Conservation (phyloP, 129 eudicot species). For the Flaveria brownii region DNA sequence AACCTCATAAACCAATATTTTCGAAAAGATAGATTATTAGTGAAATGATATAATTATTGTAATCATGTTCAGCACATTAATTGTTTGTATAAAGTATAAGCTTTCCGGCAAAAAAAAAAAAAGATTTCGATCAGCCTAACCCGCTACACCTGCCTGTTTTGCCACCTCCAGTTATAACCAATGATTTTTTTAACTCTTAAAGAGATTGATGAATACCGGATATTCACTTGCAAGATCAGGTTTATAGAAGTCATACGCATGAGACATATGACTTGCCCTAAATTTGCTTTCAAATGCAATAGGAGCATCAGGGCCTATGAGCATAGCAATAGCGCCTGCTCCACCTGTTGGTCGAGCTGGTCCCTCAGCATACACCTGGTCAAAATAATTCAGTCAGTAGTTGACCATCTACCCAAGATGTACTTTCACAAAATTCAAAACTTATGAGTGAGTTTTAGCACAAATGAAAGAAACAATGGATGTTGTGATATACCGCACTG, state of each 20-base stretch:
- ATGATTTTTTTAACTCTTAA: neutral
- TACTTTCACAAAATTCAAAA: neutral
- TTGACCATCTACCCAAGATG: neutral
- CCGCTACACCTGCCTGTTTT: neutral
- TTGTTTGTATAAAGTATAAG: neutral
- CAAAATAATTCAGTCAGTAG: conserved; percentile 26
- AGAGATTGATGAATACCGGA: conserved; percentile 58
- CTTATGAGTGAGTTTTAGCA: neutral
- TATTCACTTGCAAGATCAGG: conserved; percentile 98
- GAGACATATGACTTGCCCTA: conserved; percentile 94
- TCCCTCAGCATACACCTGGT: conserved; percentile 97
- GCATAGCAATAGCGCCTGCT: conserved; percentile 97
- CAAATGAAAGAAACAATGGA: conserved; percentile 12
- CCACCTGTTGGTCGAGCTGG: conserved; percentile 99
- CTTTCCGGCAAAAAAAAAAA: neutral
- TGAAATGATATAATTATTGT: neutral
- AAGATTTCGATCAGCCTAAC: neutral
- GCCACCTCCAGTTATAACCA: neutral
- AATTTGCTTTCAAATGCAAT: conserved; percentile 93
- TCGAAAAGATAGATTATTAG: neutral
- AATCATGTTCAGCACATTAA: neutral
- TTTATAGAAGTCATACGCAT: conserved; percentile 93
- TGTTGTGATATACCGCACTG: conserved; percentile 67
- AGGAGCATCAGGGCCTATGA: conserved; percentile 96
- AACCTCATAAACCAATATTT: neutral